phyloP scores from a whole-genome alignment of 805 yeast genomes.

The Helenozyma baotianmanensis region DNA sequence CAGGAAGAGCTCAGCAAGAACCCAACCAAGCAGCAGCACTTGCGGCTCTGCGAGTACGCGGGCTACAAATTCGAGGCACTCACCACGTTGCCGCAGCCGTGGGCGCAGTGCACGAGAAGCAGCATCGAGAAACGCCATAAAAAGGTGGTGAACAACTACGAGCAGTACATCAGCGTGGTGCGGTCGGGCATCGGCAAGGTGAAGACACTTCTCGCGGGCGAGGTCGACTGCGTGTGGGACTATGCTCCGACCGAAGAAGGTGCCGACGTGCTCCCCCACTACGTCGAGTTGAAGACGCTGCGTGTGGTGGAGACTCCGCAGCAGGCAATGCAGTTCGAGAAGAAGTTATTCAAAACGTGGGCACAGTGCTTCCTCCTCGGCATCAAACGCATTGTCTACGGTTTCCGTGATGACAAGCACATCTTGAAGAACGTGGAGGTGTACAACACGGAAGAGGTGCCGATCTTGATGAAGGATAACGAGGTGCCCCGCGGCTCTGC shows the following conservation, averaged over 20 bases:
- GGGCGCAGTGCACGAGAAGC: constrained; percentile 62
- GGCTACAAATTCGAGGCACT: constrained; percentile 86
- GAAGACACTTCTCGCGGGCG: constrained; percentile 74
- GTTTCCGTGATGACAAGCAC: constrained; percentile 75
- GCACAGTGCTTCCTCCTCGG: constrained; percentile 91
- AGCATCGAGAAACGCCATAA: constrained; percentile 64
- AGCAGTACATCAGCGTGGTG: constrained; percentile 78
- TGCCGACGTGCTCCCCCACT: constrained; percentile 59
- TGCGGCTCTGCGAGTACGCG: constrained; percentile 45
- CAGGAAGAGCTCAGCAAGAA: constrained; percentile 7
- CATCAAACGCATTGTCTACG: constrained; percentile 73
- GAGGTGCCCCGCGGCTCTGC: constrained; percentile 30
- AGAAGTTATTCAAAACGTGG: constrained; percentile 79
- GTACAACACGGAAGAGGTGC: constrained; percentile 73
- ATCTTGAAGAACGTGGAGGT: constrained; percentile 68
- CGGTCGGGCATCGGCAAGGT: constrained; percentile 77
- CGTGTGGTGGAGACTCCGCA: constrained; percentile 49
- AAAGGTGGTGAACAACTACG: constrained; percentile 60
- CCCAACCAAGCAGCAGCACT: constrained; percentile 24
- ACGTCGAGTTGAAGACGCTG: constrained; percentile 80
- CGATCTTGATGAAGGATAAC: constrained; percentile 56
- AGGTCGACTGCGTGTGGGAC: constrained; percentile 88
- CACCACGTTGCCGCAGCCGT: constrained; percentile 70
- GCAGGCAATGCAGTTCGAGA: constrained; percentile 65
- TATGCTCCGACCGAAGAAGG: constrained; percentile 49